phyloP scores from a whole-genome alignment of 495 filamentous ascomycete genomes.

The Letharia lupina region DNA sequence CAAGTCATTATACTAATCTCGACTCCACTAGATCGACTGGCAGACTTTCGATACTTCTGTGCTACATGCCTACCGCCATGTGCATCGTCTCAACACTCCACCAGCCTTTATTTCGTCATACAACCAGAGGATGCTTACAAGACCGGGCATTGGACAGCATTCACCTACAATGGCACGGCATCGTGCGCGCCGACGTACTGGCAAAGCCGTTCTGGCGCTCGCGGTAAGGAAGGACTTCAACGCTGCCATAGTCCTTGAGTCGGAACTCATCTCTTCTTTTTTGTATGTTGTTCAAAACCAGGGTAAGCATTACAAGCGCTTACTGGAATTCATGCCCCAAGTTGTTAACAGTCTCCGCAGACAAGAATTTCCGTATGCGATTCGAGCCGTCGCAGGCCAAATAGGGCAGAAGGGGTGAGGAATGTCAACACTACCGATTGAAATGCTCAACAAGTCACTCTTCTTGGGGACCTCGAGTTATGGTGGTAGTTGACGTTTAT shows the following conservation, averaged over 20 bases:
- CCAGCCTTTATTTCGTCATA: slow-evolving; percentile 55
- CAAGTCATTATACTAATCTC: slow-evolving; percentile 8
- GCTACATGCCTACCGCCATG: slow-evolving; percentile 59
- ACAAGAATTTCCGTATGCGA: slow-evolving; percentile 40
- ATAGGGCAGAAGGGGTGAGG: not conserved
- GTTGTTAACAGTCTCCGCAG: slow-evolving; percentile 23
- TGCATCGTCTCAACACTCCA: slow-evolving; percentile 53
- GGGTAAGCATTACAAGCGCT: slow-evolving; percentile 33
- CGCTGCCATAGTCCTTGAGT: slow-evolving; percentile 61
- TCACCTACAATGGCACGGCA: slow-evolving; percentile 64
- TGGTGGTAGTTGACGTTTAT: not conserved
- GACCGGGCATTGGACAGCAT: slow-evolving; percentile 51
- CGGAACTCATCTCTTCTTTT: slow-evolving; percentile 67
- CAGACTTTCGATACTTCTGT: slow-evolving; percentile 48
- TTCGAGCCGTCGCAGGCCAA: slow-evolving; percentile 33
- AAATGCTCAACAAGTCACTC: not conserved
- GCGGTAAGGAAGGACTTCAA: slow-evolving; percentile 76
- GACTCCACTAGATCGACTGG: slow-evolving; percentile 54
- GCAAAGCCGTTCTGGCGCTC: slow-evolving; percentile 58
- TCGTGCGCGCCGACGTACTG: slow-evolving; percentile 50
- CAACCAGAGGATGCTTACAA: slow-evolving; percentile 55
- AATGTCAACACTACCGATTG: not conserved
- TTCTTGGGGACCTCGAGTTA: not conserved
- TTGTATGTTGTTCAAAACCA: slow-evolving; percentile 60
- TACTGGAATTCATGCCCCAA: not conserved